Base-by-base conservation (phyloP, 768 basidiomycete genomes). In the Lactarius hatsudake region DNA sequence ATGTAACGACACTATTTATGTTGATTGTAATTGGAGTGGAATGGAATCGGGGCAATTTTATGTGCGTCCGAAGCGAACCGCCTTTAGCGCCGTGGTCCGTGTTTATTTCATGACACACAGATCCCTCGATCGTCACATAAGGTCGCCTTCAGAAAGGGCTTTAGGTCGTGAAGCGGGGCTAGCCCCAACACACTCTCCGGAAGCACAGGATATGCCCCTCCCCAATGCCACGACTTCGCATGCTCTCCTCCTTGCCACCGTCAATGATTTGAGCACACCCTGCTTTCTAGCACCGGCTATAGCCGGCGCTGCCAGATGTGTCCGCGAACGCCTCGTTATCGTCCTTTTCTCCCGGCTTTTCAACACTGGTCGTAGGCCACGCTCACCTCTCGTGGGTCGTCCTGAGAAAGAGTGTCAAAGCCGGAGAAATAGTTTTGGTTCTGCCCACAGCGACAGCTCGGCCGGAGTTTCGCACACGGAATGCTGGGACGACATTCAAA, bases 401-500 rank as follows among this genome's bases (percentile, higher is more conserved):
- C 55, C 51, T 6, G 66, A 68, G 42, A 64, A 60, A 38, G 26
- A 17, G 26, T 26, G 23, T 53, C 51, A 53, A 42, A 59, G 62
- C 4, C 62, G 67, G 20, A 61, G 63, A 36, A 62, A 63, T 28
- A 69, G 68, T 20, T 40, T 43, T 17, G 61, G 45, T 48, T 70
- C 69, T 7, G 26, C 38, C 10, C 45, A 32, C 48, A 71, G 69
- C 64, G 56, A 58, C n/a, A 62, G 38, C 42, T 65, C 69, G 4
- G 63, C 40, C 7, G 60, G 64, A 10, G 40, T 77, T 6, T 74
- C 84, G 36, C 84, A 82, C 65, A 81, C 83, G 2, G 76, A 75
- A 20, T 76, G 75, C 36, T 98, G 90, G 87, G 79, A 86, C 61
- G 81, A 81, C 23, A 81, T 95, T 3, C 93, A 96, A 78, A 78